A percentile compares a stretch with the other conserved stretches of the same genome.
These are phyloP conservation scores for Coelastrella sp. DNA, from an alignment of 139 green algal species.

Conservation along the genomic window DNA sequence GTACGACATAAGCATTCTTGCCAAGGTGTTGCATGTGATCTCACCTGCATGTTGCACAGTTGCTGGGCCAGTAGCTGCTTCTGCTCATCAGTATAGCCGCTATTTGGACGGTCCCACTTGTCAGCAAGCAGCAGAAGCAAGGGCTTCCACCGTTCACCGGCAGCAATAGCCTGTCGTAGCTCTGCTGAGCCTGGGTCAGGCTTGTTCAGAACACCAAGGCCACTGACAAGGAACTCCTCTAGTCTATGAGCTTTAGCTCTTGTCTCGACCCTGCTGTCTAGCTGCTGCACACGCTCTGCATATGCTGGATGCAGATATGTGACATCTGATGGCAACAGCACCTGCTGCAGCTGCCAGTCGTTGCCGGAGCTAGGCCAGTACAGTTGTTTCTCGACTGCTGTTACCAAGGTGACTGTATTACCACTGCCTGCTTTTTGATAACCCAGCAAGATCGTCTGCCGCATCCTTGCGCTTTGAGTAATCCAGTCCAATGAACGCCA, in stretches of 20 bases:
- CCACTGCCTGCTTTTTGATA: neutral
- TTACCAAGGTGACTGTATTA: neutral
- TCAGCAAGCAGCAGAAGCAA: constrained; percentile 22
- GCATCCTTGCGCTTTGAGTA: neutral
- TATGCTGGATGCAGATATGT: constrained; percentile 14
- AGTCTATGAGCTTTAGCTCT: neutral
- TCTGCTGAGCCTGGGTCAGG: neutral
- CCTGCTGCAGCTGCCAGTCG: constrained; percentile 10
- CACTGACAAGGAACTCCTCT: neutral
- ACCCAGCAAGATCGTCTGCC: neutral
- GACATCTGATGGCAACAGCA: constrained; percentile 17
- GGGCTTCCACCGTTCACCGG: constrained; percentile 13
- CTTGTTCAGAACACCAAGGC: neutral
- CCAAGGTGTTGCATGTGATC: neutral
- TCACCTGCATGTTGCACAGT: constrained; percentile 9
- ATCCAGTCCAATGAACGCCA: neutral
- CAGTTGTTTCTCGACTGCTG: neutral
- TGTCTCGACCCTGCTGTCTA: neutral
- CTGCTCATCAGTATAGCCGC: neutral
- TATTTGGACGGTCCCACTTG: no score
- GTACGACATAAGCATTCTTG: no score
- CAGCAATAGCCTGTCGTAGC: neutral
- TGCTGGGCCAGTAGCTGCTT: constrained; percentile 1
- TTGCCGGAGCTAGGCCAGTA: neutral
- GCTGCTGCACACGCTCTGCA: neutral